Evolutionary conservation across 768 basidiomycete genomes (phyloP).

Genomic region (Pisolithus tinctorius): DNA sequence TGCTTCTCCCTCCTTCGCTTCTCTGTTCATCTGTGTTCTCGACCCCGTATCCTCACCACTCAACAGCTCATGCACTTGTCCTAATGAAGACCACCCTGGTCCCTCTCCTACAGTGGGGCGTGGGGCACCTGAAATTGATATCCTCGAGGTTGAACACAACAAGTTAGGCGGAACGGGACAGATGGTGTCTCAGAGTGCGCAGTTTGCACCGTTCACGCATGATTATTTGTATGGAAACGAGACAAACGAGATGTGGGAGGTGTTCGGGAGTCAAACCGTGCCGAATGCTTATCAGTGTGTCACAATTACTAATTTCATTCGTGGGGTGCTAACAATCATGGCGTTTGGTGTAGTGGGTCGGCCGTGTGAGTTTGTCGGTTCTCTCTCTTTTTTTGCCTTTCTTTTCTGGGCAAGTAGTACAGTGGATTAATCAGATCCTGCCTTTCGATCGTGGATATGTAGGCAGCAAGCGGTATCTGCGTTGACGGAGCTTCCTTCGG

Average conservation of each 20-base stretch:
- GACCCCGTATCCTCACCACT: too few species aligned
- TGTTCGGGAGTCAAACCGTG: constrained; percentile 30
- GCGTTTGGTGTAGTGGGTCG: background rate
- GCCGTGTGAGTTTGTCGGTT: background rate
- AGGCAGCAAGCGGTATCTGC: constrained; percentile 45
- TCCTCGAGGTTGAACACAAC: constrained; percentile 70
- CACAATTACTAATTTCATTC: constrained; percentile 2
- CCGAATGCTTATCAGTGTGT: constrained; percentile 38
- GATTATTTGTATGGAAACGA: constrained; percentile 36
- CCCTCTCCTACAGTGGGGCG: constrained; percentile 50
- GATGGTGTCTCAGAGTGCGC: constrained; percentile 68
- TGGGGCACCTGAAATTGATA: constrained; percentile 77
- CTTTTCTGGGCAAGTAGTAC: background rate
- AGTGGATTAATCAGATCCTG: background rate
- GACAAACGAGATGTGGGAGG: constrained; percentile 25
- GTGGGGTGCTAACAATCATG: background rate
- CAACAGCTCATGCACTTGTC: constrained; percentile 66
- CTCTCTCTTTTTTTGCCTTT: too few species aligned
- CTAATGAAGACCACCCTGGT: constrained; percentile 72
- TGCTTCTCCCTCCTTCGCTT: background rate
- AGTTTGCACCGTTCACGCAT: constrained; percentile 57
- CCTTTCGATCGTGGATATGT: background rate
- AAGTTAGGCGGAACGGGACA: constrained; percentile 39
- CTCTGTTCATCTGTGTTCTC: background rate
- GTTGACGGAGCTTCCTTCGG: constrained; percentile 34